Evolutionary conservation across 2,329 filamentous ascomycete species (phyloP), one percentile per base, ranked within the genome.

Genomic region (Cytospora schulzeri): DNA sequence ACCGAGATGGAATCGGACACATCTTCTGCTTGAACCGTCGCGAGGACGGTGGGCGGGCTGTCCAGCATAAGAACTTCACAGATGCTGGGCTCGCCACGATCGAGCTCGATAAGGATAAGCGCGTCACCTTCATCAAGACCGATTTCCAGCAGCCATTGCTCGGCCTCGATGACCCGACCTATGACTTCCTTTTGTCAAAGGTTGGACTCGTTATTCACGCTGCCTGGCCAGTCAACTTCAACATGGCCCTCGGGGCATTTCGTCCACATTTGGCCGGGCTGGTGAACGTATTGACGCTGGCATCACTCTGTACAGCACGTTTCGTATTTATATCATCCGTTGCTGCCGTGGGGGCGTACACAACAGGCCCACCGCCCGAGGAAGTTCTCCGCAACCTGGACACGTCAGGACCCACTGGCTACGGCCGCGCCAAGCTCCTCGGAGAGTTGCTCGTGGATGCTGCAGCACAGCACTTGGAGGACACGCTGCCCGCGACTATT

Each of bases 21-120:
- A 57, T 74, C 14, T 72, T 69, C 62, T 75, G 73, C 51, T 61
- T 74, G 4, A 74, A 72, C 64, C 70, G 73, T 3, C 54, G 63
- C 24, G 4, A 59, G 5, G 67, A 71, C 41, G 70, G 69, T 38
- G 69, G 70, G 0, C 45, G 62, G 1, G 35, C 41, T 2, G 62
- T 54, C 2, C 68, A 70, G 31, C 1, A 1, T 28, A 48, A 52
- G 2, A 57, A 67, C 14, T 68, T 70, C 38, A 35, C 29, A 1
- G 60, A 55, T 19, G 55, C 57, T 3, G 60, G 58, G 0, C 48
- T 71, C 1, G 6, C 58, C 2, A 50, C 35, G 2, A 48, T 33
- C 7, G 35, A n/a, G 2, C 60, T 70, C 11, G 62, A 41, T 26
- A 3, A 55, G 9, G 61, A 29, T 11, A 5, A 48, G 12, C 68